These are phyloP conservation scores for Leishmania amazonensis DNA, from an alignment of 208 protist species.

Conservation along the genomic window DNA sequence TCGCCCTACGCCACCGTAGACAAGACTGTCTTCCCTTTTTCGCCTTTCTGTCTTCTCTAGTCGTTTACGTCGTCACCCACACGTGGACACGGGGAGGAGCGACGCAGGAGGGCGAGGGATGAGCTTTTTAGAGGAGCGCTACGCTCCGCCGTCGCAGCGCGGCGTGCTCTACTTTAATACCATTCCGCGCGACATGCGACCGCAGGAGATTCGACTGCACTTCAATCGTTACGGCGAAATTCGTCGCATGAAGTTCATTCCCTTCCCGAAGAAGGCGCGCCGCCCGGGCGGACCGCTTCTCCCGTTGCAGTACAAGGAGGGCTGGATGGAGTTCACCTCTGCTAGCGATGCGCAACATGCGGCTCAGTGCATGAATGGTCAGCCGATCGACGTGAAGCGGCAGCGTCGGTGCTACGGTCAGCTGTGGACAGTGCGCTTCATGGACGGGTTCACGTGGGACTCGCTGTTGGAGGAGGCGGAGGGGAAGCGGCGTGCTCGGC, in stretches of 20 bases:
- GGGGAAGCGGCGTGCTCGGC: conserved; percentile 42
- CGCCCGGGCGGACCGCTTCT: conserved; percentile 65
- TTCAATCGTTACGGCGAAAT: conserved; percentile 70
- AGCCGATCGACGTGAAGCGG: conserved; percentile 61
- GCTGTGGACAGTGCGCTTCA: conserved; percentile 80
- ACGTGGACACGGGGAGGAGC: neutral
- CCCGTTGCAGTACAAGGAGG: conserved; percentile 76
- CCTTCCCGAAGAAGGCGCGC: conserved; percentile 78
- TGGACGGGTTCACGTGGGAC: conserved; percentile 67
- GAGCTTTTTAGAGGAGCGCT: conserved; percentile 20
- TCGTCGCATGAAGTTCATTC: conserved; percentile 71
- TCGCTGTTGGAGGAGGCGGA: conserved; percentile 65
- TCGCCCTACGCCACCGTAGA: neutral
- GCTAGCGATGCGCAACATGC: conserved; percentile 45
- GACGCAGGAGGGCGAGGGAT: conserved; percentile 3
- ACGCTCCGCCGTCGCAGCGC: conserved; percentile 46
- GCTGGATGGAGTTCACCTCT: conserved; percentile 76
- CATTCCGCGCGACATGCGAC: conserved; percentile 77
- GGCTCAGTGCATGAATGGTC: conserved; percentile 61
- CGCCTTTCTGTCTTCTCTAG: neutral
- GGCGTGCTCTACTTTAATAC: conserved; percentile 81
- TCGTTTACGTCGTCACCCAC: neutral
- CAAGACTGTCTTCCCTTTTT: neutral
- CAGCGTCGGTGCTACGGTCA: conserved; percentile 72
- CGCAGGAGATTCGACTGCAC: conserved; percentile 72